Evolutionary conservation across 73 alveolate genomes (phyloP).

Genomic region (Blepharisma japonicum): DNA sequence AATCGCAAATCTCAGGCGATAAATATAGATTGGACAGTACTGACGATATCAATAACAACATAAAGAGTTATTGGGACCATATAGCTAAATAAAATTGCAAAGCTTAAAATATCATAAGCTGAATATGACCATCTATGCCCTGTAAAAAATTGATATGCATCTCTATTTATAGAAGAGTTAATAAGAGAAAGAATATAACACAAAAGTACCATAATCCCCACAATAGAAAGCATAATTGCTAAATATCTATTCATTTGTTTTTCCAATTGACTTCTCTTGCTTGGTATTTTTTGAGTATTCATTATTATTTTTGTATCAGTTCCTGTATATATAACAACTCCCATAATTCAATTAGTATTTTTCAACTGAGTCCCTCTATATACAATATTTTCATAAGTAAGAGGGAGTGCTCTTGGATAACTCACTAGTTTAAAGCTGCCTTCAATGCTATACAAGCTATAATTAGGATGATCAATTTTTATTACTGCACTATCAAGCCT

Average conservation of each 20-base stretch:
- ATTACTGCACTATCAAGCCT: constrained; percentile 36
- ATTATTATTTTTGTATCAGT: not conserved
- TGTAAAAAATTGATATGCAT: not conserved
- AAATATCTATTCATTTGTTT: constrained; percentile 63
- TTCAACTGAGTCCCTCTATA: constrained; percentile 72
- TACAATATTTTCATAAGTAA: constrained; percentile 45
- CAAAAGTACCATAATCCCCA: not conserved
- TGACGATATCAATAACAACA: constrained; percentile 74
- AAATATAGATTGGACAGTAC: constrained; percentile 58
- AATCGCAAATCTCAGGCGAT: constrained; percentile 46
- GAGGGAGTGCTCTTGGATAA: constrained; percentile 39
- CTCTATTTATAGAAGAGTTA: not conserved
- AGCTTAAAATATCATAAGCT: constrained; percentile 46
- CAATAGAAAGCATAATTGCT: constrained; percentile 31
- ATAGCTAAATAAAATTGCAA: constrained; percentile 63
- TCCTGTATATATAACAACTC: constrained; percentile 31
- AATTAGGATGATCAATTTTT: constrained; percentile 63
- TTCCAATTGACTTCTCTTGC: constrained; percentile 82
- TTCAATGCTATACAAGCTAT: constrained; percentile 53
- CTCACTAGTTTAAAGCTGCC: constrained; percentile 58
- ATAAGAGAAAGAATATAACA: constrained; percentile 8
- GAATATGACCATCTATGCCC: not conserved
- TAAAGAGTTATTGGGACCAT: constrained; percentile 83
- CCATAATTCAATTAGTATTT: constrained; percentile 16
- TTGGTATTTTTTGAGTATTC: constrained; percentile 49